A percentile compares a stretch with the other conserved stretches of the same genome.
Evolutionary conservation across 768 basidiomycete species (phyloP).

Genomic region (Heimioporus sp.): DNA sequence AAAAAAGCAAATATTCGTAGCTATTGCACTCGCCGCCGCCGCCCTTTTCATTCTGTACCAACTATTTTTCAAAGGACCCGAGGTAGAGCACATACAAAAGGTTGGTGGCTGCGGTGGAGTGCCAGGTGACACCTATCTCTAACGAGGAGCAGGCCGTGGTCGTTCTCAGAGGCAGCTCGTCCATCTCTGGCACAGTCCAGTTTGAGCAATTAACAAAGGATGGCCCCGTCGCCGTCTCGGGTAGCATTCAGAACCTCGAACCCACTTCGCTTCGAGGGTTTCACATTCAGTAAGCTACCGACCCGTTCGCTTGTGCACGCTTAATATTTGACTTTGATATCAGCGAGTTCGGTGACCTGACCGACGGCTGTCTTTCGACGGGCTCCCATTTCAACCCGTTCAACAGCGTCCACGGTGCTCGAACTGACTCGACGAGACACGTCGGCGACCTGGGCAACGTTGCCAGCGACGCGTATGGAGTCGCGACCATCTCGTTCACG

Average conservation of each 20-base stretch:
- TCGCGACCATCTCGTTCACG: constrained; percentile 54
- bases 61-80: constrained; percentile 16
- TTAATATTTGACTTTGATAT: neutral
- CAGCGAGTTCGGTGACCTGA: constrained; percentile 55
- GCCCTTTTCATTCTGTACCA: constrained; percentile 21
- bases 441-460: constrained; percentile 81
- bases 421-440: constrained; percentile 52
- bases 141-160: constrained; percentile 47
- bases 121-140: neutral
- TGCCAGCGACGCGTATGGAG: constrained; percentile 54
- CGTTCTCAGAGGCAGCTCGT: constrained; percentile 59
- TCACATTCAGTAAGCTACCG: constrained; percentile 68
- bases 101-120: constrained; percentile 4
- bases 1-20: constrained; percentile 17
- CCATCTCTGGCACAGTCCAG: constrained; percentile 60
- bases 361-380: constrained; percentile 62
- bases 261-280: constrained; percentile 64
- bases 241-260: constrained; percentile 59
- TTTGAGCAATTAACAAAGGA: constrained; percentile 55
- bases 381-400: constrained; percentile 80
- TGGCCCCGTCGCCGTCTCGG: constrained; percentile 59
- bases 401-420: constrained; percentile 64
- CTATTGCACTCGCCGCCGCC: constrained; percentile 5
- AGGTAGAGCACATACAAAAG: constrained; percentile 21
- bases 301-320: neutral